Conservation (phyloP, 768 basidiomycete genomes). For the Russula compacta region DNA sequence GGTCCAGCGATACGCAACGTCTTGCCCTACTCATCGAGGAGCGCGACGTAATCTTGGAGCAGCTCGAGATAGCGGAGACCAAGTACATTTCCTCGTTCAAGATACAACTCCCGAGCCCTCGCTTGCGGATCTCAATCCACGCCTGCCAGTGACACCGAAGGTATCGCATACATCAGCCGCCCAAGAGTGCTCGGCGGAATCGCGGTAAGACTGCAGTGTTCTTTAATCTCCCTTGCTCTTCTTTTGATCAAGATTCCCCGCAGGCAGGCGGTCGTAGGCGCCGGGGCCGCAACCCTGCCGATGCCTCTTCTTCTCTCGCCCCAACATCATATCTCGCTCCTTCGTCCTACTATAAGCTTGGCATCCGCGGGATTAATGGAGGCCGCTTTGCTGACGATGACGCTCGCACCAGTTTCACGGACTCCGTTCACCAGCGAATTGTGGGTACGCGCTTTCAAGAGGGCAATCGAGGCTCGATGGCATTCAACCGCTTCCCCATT, state of each 20-base stretch:
- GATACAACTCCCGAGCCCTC: conserved; percentile 68
- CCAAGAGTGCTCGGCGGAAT: conserved; percentile 43
- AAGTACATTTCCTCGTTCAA: conserved; percentile 71
- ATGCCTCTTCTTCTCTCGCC: conserved; percentile 56
- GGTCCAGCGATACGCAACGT: conserved; percentile 52
- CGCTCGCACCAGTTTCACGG: conserved; percentile 36
- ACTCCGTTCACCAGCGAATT: conserved; percentile 53
- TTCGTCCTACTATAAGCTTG: conserved; percentile 70
- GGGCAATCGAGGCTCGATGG: conserved; percentile 49
- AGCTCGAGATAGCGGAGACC: conserved; percentile 72
- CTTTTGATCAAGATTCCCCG: neutral
- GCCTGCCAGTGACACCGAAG: conserved; percentile 28
- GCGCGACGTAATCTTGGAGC: conserved; percentile 67
- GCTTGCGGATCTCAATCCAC: conserved; percentile 43
- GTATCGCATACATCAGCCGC: conserved; percentile 55
- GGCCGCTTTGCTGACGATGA: conserved; percentile 46
- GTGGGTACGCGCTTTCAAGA: conserved; percentile 68
- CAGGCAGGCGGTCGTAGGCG: conserved; percentile 37
- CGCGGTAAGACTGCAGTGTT: conserved; percentile 20
- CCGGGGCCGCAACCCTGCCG: conserved; percentile 49
- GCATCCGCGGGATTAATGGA: conserved; percentile 51
- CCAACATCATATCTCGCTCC: conserved; percentile 76
- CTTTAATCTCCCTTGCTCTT: neutral
- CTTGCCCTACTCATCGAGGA: conserved; percentile 65
- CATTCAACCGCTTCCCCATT: conserved; percentile 50